A percentile compares a stretch with the other conserved stretches of the same genome.
Evolutionary conservation across 2,329 filamentous ascomycete genomes (phyloP).

Genomic region (Fusarium sp.): DNA sequence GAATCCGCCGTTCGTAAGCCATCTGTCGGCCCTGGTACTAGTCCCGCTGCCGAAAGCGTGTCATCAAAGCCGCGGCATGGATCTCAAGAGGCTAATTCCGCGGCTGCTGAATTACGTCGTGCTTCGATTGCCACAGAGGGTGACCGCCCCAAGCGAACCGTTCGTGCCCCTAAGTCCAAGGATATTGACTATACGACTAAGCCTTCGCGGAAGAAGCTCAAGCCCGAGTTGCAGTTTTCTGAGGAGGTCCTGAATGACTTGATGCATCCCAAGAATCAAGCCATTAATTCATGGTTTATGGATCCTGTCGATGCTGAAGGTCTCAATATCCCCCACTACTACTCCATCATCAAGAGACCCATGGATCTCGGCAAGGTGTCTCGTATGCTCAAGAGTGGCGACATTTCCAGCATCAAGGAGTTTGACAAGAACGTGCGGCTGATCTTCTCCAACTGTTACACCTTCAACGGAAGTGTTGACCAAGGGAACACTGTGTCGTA

Average conservation of each 20-base stretch:
- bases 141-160: conserved; percentile 89
- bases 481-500: conserved; percentile 79
- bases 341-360: conserved; percentile 93
- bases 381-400: conserved; percentile 81
- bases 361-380: conserved; percentile 94
- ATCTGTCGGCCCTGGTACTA: conserved; percentile 51
- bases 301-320: conserved; percentile 93
- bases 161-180: conserved; percentile 90
- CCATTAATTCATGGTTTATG: conserved; percentile 81
- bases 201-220: conserved; percentile 86
- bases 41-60: conserved; percentile 48
- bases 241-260: conserved; percentile 86
- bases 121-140: conserved; percentile 85
- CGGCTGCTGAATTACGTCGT: conserved; percentile 68
- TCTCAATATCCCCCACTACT: conserved; percentile 92
- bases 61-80: conserved; percentile 39
- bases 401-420: conserved; percentile 87
- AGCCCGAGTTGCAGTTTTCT: conserved; percentile 91
- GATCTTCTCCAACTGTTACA: conserved; percentile 91
- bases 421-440: conserved; percentile 87
- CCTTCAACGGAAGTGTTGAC: conserved; percentile 79
- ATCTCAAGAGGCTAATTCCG: conserved; percentile 35
- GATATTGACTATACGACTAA: conserved; percentile 89
- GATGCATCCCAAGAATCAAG: conserved; percentile 78
- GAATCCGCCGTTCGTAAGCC: conserved; percentile 50